Percentiles rank a stretch among this genome's conserved stretches.
These are phyloP conservation scores for Sonneratia caseolaris DNA, from an alignment of 345 rosid species.

Conservation along the genomic window DNA sequence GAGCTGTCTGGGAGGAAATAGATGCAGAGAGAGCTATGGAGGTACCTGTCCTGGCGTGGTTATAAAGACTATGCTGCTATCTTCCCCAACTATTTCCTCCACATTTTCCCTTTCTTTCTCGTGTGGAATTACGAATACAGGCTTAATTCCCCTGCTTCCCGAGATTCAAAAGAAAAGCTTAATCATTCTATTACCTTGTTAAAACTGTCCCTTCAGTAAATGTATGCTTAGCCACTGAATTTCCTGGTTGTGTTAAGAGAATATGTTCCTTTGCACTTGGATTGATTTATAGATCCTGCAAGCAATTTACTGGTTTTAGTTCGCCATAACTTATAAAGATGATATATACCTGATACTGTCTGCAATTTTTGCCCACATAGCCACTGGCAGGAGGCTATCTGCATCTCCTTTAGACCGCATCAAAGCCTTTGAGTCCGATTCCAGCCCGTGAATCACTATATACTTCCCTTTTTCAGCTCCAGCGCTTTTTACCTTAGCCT, in stretches of 20 bases:
- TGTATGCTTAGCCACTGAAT: neutral
- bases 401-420: conserved; percentile 81
- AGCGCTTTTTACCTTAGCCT: conserved; percentile 53
- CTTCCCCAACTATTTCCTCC: conserved; percentile 69
- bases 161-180: neutral
- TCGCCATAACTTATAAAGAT: neutral
- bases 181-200: neutral
- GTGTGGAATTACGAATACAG: conserved; percentile 78
- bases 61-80: conserved; percentile 59
- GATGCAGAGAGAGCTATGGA: neutral
- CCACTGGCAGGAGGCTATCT: conserved; percentile 68
- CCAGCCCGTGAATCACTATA: conserved; percentile 81
- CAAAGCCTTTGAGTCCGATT: conserved; percentile 91
- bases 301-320: neutral
- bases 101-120: conserved; percentile 87
- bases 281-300: neutral
- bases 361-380: conserved; percentile 59
- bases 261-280: neutral
- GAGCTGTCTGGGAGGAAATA: too few species aligned
- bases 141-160: conserved; percentile 56
- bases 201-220: neutral
- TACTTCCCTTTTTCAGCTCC: conserved; percentile 73
- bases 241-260: neutral
- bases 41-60: conserved; percentile 83
- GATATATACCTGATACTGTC: conserved; percentile 43